Base-by-base conservation (phyloP, 1,284 basidiomycete species). In the Phlebopus sp. region DNA sequence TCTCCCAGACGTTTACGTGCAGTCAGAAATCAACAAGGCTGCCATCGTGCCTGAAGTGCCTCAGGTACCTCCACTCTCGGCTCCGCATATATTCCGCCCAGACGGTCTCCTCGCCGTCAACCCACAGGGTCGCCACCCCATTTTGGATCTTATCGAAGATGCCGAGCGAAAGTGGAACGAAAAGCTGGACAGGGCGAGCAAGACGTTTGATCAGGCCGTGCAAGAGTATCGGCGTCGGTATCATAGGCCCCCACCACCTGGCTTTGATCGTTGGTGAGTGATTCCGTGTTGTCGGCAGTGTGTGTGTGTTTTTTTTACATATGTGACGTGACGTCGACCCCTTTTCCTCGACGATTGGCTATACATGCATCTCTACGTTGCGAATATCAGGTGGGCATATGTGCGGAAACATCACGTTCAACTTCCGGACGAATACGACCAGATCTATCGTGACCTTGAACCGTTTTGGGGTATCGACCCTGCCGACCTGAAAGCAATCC, bases 371-470 rank as follows among this genome's bases (percentile, higher is more conserved):
- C n/a, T n/a, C n/a, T n/a, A n/a, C n/a, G n/a, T n/a, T n/a, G n/a
- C n/a, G n/a, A n/a, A n/a, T n/a, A 19, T 29, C 27, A 78, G 76
- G 76, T 94, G 82, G 76, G 68, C 73, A 44, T 95, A 93, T 66
- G 87, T 85, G 13, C 69, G 78, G 63, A 73, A 81, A 44, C 78
- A 88, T 63, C 73, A 79, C 30, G 84, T 89, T 46, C 78, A 83
- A 58, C 83, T 96, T 71, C 77, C 91, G 23, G 92, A 95, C 69
- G 92, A 95, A 63, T 95, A 91, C 60, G 90, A 95, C 63, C 79
- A 81, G 34, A 75, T 95, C 29, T 68, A 80, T 52, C 69, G 74
- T 32, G 92, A 95, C 62, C 67, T 96, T 49, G 76, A 76, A 36
- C 90, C 90, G 1, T 95, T 90, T 63, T 87, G 84, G 78, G 68